phyloP scores from a whole-genome alignment of 2,329 filamentous ascomycete species.

The Fusarium pininemorale region DNA sequence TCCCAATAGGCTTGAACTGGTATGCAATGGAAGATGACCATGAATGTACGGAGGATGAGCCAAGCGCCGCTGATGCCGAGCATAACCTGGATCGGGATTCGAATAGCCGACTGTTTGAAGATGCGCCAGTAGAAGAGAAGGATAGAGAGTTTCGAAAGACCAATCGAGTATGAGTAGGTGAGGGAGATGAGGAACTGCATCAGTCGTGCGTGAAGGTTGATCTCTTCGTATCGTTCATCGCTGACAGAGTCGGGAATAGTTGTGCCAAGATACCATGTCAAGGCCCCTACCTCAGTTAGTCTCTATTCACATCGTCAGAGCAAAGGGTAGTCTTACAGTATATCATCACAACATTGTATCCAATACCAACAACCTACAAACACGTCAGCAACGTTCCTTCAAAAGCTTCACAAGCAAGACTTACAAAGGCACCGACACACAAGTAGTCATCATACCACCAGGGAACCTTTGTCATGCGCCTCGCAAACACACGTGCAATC shows the following conservation, averaged over 20 bases:
- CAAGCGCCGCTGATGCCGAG: constrained; percentile 37
- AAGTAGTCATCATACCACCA: constrained; percentile 43
- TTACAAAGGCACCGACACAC: constrained; percentile 37
- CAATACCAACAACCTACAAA: constrained; percentile 28
- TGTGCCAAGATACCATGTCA: constrained; percentile 29
- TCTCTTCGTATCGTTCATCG: constrained; percentile 17
- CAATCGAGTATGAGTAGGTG: constrained; percentile 43
- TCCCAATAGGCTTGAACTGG: constrained; percentile 49
- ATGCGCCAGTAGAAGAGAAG: constrained; percentile 46
- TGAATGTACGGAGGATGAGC: constrained; percentile 45
- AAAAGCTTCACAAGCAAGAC: background rate
- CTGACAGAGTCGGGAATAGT: constrained; percentile 14
- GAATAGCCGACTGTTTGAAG: constrained; percentile 42
- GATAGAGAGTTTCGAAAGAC: constrained; percentile 42
- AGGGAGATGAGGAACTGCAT: constrained; percentile 30
- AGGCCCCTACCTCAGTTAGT: constrained; percentile 27
- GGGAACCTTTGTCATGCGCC: constrained; percentile 35
- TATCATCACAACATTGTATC: constrained; percentile 25
- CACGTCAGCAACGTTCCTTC: background rate
- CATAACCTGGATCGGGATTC: constrained; percentile 41
- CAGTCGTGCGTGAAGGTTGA: constrained; percentile 19
- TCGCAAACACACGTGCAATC: constrained; percentile 30
- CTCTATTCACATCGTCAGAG: too few species aligned
- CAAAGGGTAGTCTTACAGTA: constrained; percentile 14
- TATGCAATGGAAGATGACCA: constrained; percentile 48